Evolutionary conservation across 2,329 filamentous ascomycete species (phyloP), one percentile per base, ranked within the genome.

Genomic region (Zelopaecilomyces penicillatus): DNA sequence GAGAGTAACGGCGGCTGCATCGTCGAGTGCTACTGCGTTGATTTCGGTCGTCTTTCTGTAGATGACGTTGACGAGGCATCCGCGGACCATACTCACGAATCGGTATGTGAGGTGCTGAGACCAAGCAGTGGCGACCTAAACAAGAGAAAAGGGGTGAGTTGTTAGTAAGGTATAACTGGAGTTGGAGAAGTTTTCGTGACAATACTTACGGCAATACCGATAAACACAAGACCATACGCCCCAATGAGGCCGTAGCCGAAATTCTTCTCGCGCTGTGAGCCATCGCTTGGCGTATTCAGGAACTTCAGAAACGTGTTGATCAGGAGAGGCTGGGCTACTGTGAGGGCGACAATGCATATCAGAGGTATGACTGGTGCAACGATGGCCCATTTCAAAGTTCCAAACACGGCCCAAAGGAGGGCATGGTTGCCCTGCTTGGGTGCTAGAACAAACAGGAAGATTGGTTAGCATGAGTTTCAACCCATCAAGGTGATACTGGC

Each of bases 181-280:
- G 58, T 54, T 59, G 47, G 65, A 70, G n/a, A 69, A 52, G 19
- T 19, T 19, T 19, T 0, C 63, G 19, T 19, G 19, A 19, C 19
- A 19, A 19, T 19, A 19, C 19, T 55, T 62, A 71, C 10, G 2
- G 68, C 65, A 19, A 71, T 65, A 7, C 66, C 64, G 0, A 50
- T 27, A 46, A 71, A 74, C 4, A 69, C 63, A 3, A 70, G 41
- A 1, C 63, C 49, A 0, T 58, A 57, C 3, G 67, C 68, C 2
- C 63, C 69, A 7, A 74, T 67, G 5, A 71, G 58, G 0, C 69
- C 69, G 46, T 68, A 70, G 2, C 66, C 62, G 10, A 56, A 44
- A 30, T 60, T 64, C 0, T 48, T 47, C 0, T 30, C 19, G 4
- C 36, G 39, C 12, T 43, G 35, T 9, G 50, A 45, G 5, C 45